Conservation (phyloP, 768 basidiomycete genomes). For the Pulveroboletus ravenelii region DNA sequence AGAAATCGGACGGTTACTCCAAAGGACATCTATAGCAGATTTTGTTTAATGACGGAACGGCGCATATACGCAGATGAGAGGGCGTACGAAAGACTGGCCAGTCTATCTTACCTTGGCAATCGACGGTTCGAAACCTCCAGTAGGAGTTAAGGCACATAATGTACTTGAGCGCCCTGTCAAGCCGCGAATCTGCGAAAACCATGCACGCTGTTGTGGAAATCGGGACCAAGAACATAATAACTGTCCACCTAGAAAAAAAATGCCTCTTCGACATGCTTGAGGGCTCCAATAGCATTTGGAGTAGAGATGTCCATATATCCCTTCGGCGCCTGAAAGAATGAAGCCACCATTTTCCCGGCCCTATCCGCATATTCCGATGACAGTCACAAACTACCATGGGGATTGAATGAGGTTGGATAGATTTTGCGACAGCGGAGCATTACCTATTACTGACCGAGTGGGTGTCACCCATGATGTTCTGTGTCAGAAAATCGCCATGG, state of each 20-base stretch:
- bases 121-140: conserved; percentile 59
- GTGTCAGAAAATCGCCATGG: conserved; percentile 64
- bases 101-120: conserved; percentile 51
- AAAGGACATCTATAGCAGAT: conserved; percentile 42
- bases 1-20: conserved; percentile 42
- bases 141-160: conserved; percentile 58
- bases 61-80: conserved; percentile 16
- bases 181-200: conserved; percentile 72
- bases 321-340: conserved; percentile 71
- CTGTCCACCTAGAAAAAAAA: conserved; percentile 64
- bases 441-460: conserved; percentile 81
- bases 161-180: conserved; percentile 48
- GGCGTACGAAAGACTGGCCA: background rate
- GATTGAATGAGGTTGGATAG: background rate
- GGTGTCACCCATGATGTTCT: conserved; percentile 72
- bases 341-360: conserved; percentile 66
- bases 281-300: conserved; percentile 69
- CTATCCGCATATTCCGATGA: conserved; percentile 63
- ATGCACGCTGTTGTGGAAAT: conserved; percentile 83
- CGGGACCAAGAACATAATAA: conserved; percentile 61
- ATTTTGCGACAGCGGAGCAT: conserved; percentile 1
- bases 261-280: conserved; percentile 79
- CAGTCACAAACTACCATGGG: conserved; percentile 53
- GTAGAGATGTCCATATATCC: conserved; percentile 80
- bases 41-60: conserved; percentile 1